These are phyloP conservation scores for Backusella morwellensis DNA, from an alignment of 192 early-diverging fungal species.

Conservation along the genomic window DNA sequence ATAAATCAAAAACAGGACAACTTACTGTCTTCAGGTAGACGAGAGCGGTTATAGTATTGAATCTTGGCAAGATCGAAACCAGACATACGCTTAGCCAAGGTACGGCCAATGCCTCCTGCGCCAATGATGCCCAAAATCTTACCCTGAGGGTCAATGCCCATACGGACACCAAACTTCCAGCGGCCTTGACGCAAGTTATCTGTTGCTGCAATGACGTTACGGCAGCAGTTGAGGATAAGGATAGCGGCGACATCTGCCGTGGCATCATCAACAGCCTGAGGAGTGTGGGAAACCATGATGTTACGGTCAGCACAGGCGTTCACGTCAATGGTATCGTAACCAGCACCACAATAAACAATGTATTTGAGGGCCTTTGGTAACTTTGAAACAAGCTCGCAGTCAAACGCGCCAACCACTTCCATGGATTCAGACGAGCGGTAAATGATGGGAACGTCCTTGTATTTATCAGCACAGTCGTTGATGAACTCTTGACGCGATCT, in stretches of 20 bases:
- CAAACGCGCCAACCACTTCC: constrained; percentile 31
- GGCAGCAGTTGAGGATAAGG: constrained; percentile 46
- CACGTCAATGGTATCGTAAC: constrained; percentile 42
- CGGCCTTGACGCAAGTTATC: constrained; percentile 36
- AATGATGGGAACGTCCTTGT: constrained; percentile 25
- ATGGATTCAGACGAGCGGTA: constrained; percentile 22
- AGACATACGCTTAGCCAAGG: constrained; percentile 45
- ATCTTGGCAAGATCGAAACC: constrained; percentile 48
- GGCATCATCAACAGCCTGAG: constrained; percentile 38
- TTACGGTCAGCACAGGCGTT: constrained; percentile 28
- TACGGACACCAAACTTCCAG: constrained; percentile 32
- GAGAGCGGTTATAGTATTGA: constrained; percentile 47
- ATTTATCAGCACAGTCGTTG: constrained; percentile 22
- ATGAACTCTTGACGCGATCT: constrained; percentile 35
- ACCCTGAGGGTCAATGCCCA: constrained; percentile 39
- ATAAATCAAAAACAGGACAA: neutral
- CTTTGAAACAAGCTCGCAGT: constrained; percentile 28
- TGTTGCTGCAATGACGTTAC: constrained; percentile 36
- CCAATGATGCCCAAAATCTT: constrained; percentile 48
- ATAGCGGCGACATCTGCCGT: constrained; percentile 48
- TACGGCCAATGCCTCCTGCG: constrained; percentile 51
- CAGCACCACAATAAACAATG: constrained; percentile 33
- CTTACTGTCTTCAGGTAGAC: constrained; percentile 40
- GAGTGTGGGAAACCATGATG: constrained; percentile 44
- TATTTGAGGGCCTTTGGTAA: constrained; percentile 33